Evolutionary conservation across 371 early-diverging fungal genomes (phyloP).

Genomic region (Smittium mucronatum): DNA sequence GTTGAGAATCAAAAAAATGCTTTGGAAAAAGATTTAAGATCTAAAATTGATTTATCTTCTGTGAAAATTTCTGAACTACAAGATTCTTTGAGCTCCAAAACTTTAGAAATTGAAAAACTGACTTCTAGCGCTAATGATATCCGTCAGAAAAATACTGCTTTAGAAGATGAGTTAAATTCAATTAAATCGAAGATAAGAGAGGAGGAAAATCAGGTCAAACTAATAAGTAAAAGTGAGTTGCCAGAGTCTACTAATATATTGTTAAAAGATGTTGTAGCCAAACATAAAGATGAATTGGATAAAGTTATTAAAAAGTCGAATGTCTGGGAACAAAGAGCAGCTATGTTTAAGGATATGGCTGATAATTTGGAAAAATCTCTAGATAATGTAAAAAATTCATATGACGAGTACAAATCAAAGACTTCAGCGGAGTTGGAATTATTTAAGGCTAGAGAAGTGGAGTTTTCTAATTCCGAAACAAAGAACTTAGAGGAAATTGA

Average conservation of each 20-base stretch:
- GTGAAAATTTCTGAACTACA: not conserved
- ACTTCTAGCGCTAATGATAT: not conserved
- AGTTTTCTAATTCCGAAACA: not conserved
- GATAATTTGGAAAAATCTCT: not conserved
- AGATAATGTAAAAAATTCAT: conserved; percentile 16
- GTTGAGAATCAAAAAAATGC: not conserved
- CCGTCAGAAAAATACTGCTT: conserved; percentile 19
- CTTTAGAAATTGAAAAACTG: not conserved
- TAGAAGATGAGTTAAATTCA: conserved; percentile 29
- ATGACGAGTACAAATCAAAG: not conserved
- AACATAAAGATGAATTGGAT: conserved; percentile 13
- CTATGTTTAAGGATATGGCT: conserved; percentile 5
- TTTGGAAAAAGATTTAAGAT: not conserved
- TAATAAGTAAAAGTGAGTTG: not conserved
- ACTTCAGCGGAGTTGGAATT: not conserved
- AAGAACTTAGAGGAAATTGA: conserved; percentile 14
- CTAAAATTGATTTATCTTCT: not conserved
- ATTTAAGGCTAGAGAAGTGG: not conserved
- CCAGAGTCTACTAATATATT: not conserved
- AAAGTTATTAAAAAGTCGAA: not conserved
- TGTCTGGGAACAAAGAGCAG: conserved; percentile 11
- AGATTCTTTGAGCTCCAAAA: not conserved
- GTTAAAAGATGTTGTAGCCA: not conserved
- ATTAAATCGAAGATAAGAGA: conserved; percentile 36
- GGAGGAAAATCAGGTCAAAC: conserved; percentile 31